phyloP scores from a whole-genome alignment of 345 rosid genomes.

The Carallia brachiata region DNA sequence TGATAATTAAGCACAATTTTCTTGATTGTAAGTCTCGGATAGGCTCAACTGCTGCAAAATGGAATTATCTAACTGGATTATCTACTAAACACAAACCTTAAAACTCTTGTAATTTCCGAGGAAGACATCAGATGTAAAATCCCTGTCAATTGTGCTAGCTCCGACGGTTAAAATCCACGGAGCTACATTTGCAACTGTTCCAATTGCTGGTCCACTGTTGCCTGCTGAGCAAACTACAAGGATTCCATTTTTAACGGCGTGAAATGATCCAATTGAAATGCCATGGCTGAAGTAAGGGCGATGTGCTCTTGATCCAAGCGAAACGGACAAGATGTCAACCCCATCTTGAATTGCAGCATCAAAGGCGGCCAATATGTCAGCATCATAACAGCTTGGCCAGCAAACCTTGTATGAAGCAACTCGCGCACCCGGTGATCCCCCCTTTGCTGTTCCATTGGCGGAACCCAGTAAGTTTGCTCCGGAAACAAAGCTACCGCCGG shows the following conservation, averaged over 20 bases:
- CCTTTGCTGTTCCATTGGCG: conserved; percentile 19
- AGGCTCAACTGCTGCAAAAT: neutral
- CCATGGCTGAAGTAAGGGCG: neutral
- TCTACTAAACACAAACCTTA: conserved; percentile 1
- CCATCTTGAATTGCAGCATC: conserved; percentile 26
- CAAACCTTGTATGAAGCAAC: conserved; percentile 22
- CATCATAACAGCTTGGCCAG: conserved; percentile 10
- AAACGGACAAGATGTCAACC: conserved; percentile 21
- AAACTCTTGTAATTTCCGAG: conserved; percentile 18
- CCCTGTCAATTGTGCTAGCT: conserved; percentile 19
- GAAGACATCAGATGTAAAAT: conserved; percentile 6
- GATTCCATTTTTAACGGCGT: conserved; percentile 16
- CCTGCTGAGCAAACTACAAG: conserved; percentile 19
- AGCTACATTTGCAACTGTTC: conserved; percentile 1
- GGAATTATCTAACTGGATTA: neutral
- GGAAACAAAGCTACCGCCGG: conserved; percentile 17
- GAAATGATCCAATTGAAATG: conserved; percentile 18
- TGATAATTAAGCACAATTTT: neutral
- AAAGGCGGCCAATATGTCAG: conserved; percentile 19
- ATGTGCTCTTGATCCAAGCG: neutral
- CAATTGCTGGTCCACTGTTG: neutral
- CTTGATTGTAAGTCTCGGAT: neutral
- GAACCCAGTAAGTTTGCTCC: conserved; percentile 13
- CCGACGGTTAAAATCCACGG: conserved; percentile 26
- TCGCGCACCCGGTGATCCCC: conserved; percentile 17